phyloP scores from a whole-genome alignment of 2,329 filamentous ascomycete species.

The Graphilbum ipis-grandicollis region DNA sequence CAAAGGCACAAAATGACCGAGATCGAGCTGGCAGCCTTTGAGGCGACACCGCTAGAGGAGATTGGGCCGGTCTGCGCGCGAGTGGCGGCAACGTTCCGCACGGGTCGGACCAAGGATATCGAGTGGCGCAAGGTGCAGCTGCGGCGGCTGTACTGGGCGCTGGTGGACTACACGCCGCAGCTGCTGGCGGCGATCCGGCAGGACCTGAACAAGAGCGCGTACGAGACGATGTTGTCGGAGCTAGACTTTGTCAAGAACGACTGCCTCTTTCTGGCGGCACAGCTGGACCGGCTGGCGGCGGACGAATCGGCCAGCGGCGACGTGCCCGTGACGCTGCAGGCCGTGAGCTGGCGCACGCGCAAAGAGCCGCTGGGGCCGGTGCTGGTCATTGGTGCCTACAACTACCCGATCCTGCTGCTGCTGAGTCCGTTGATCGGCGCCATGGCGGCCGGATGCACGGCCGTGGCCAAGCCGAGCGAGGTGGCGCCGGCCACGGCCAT shows the following conservation, averaged over 20 bases:
- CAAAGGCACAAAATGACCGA: too few relatives aligned
- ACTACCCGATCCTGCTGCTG: constrained; percentile 75
- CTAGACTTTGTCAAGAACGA: constrained; percentile 66
- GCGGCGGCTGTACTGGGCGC: constrained; percentile 84
- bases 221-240: constrained; percentile 61
- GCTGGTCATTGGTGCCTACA: constrained; percentile 83
- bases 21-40: constrained; percentile 27
- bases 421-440: constrained; percentile 71
- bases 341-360: constrained; percentile 57
- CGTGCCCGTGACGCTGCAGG: constrained; percentile 48
- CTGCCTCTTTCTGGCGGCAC: constrained; percentile 59
- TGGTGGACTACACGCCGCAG: constrained; percentile 60
- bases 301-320: constrained; percentile 51
- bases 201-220: constrained; percentile 63
- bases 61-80: constrained; percentile 45
- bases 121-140: constrained; percentile 74
- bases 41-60: constrained; percentile 45
- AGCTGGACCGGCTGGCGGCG: constrained; percentile 65
- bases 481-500: constrained; percentile 58
- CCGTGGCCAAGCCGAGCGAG: constrained; percentile 82
- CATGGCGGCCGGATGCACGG: constrained; percentile 82
- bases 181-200: constrained; percentile 57
- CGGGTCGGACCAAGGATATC: constrained; percentile 67
- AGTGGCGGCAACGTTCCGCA: constrained; percentile 52
- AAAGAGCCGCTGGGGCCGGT: constrained; percentile 78